These are phyloP conservation scores for Irpex rosettiformis DNA, from an alignment of 1,284 basidiomycete genomes.

Conservation along the genomic window DNA sequence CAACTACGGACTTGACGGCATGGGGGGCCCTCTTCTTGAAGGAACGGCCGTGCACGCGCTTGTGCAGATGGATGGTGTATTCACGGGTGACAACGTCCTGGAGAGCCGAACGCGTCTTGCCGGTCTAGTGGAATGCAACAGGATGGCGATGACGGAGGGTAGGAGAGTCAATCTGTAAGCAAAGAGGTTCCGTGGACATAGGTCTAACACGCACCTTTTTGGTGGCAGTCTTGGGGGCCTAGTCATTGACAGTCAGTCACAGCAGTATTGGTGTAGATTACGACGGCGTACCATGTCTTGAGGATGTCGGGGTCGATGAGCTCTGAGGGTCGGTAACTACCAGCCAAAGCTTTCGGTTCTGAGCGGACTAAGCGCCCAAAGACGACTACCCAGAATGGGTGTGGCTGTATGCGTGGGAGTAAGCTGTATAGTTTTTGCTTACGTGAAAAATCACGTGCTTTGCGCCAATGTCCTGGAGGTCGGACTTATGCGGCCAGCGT, in stretches of 20 bases:
- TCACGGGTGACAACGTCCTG: constrained; percentile 96
- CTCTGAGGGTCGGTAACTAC: constrained; percentile 14
- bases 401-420: constrained; percentile 11
- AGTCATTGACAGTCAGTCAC: not conserved
- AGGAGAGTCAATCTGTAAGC: not conserved
- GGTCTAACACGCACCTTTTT: constrained; percentile 32
- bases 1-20: constrained; percentile 89
- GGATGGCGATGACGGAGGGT: constrained; percentile 7
- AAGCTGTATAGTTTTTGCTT: constrained; percentile 6
- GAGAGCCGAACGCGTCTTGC: constrained; percentile 90
- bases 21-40: constrained; percentile 95
- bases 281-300: constrained; percentile 59
- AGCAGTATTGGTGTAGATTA: constrained; percentile 2
- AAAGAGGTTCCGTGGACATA: not conserved
- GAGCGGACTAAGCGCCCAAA: constrained; percentile 7
- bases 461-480: not conserved
- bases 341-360: constrained; percentile 1
- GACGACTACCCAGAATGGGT: constrained; percentile 1
- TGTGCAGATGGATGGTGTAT: constrained; percentile 96
- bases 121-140: constrained; percentile 43
- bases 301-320: constrained; percentile 38
- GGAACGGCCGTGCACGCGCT: constrained; percentile 83
- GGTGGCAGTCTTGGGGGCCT: constrained; percentile 34
- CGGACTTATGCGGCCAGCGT: not conserved
- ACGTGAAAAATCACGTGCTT: not conserved